Base-by-base conservation (phyloP, 2,329 filamentous ascomycete genomes). In the Coniochaeta hoffmannii region DNA sequence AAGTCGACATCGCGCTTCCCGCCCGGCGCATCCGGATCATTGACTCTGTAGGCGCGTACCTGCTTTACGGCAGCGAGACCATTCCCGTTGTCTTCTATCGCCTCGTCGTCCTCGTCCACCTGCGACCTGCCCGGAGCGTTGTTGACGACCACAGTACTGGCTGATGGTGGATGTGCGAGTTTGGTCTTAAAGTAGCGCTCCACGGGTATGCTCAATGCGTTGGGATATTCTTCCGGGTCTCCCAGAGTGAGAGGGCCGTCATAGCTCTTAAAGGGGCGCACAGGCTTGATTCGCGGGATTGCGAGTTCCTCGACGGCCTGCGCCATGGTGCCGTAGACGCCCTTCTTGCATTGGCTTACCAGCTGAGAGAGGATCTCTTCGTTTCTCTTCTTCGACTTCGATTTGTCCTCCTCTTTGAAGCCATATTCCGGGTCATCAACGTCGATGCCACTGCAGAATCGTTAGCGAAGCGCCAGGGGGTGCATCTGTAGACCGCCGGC, bases 391-490 rank as follows among this genome's bases (percentile, higher is more conserved):
- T 97, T 97, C 53, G 70, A 68, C 0, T 68, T 61, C 17, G 86
- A 74, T 68, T 99, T 99, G 60, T 88, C 82, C 68, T 97, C 91
- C 72, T 97, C 93, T 69, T 96, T 96, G 67, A 90, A 89, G 41
- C 92, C 92, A 66, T 87, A 96, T 2, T 96, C 91, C 1, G 83
- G 68, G 68, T 97, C 91, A 66, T 99, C 91, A 69, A 99, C 97
- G 68, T 99, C 94, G 17, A 96, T 83, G 14, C 94, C 94, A 54
- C 88, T 92, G 41, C 7, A 31, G 4, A 22, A 31, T 11, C 1
- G 28, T 51, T 34, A 51, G 49, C 49, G 24, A 22, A 24, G 10
- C 5, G 59, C 53, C 44, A 50, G 9, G 4, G 41, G 2, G 14
- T 15, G 14, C 14, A 28, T 46, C 11, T 19, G 12, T 12, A 24